phyloP scores from a whole-genome alignment of 345 rosid species.

The Linum tenue region DNA sequence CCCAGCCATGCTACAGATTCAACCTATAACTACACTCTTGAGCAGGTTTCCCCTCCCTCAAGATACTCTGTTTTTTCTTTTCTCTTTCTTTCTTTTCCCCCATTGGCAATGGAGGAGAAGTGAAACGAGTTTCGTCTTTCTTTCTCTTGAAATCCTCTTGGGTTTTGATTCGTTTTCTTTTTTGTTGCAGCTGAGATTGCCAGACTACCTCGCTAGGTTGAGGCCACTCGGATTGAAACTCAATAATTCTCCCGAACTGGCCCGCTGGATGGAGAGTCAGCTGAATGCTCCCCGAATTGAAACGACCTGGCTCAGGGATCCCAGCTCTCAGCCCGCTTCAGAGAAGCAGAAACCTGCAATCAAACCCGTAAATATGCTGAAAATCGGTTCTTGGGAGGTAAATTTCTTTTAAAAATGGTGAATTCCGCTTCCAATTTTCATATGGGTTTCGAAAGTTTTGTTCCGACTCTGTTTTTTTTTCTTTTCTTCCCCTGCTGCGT shows the following conservation, averaged over 20 bases:
- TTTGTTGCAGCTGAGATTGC: too few relatives aligned
- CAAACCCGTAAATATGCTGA: not conserved
- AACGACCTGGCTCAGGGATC: too few relatives aligned
- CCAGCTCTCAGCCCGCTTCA: not conserved
- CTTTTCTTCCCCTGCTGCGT: not conserved
- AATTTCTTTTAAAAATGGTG: not conserved
- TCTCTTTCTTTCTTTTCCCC: too few relatives aligned
- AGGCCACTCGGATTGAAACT: not conserved
- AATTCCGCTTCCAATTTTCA: too few relatives aligned
- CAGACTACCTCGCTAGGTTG: not conserved
- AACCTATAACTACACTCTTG: too few relatives aligned
- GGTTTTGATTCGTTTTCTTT: too few relatives aligned
- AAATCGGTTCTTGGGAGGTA: not conserved
- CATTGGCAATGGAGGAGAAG: too few relatives aligned
- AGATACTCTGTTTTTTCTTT: too few relatives aligned
- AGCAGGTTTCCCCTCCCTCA: too few relatives aligned
- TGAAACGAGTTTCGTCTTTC: not conserved
- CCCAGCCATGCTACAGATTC: too few relatives aligned
- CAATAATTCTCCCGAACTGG: not conserved
- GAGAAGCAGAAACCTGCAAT: not conserved
- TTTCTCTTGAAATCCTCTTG: too few relatives aligned
- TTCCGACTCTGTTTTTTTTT: not conserved
- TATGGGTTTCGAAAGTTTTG: too few relatives aligned
- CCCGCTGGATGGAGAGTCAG: not conserved
- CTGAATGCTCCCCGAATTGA: not conserved